phyloP scores from a whole-genome alignment of 169 alveolate genomes.

The Plasmodium chabaudi region DNA sequence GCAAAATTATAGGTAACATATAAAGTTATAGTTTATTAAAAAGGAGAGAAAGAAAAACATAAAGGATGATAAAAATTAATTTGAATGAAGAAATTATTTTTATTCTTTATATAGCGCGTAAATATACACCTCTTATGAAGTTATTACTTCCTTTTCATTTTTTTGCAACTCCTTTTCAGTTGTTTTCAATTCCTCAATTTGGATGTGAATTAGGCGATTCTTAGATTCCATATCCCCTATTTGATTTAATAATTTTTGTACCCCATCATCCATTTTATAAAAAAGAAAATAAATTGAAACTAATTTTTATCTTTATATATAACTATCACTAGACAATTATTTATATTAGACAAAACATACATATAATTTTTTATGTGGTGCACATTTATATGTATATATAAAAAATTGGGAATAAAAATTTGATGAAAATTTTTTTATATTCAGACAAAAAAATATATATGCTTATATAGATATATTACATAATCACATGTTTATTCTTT shows the following conservation, averaged over 20 bases:
- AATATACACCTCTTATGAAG: neutral
- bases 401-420: too few relatives aligned
- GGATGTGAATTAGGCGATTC: constrained; percentile 58
- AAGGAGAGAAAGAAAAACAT: neutral
- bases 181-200: constrained; percentile 69
- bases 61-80: neutral
- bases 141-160: constrained; percentile 71
- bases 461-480: too few relatives aligned
- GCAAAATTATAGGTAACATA: neutral
- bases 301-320: too few relatives aligned
- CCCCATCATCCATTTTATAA: constrained; percentile 59
- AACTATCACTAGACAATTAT: too few relatives aligned
- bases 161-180: constrained; percentile 73
- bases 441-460: too few relatives aligned
- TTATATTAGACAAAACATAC: too few relatives aligned
- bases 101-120: neutral
- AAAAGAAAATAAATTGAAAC: neutral
- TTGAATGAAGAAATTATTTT: neutral
- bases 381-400: too few relatives aligned
- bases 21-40: neutral
- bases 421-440: too few relatives aligned
- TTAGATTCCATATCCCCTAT: constrained; percentile 67
- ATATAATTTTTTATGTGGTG: too few relatives aligned
- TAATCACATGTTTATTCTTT: too few relatives aligned
- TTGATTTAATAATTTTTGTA: constrained; percentile 54